These are phyloP conservation scores for Pouteria campechiana DNA, from an alignment of 179 eudicot genomes.

Conservation along the genomic window DNA sequence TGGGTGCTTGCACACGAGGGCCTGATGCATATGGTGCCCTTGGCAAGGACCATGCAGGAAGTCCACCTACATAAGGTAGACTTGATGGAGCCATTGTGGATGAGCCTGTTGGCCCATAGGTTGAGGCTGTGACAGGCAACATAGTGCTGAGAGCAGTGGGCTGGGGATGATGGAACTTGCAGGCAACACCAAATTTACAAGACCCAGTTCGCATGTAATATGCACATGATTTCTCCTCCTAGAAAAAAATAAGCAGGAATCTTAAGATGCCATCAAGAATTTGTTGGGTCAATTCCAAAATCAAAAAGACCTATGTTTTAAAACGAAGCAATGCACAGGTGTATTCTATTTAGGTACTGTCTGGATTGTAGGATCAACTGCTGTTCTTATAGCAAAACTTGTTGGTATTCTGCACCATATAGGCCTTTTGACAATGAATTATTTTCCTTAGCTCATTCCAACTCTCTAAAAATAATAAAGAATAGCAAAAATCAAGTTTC, in stretches of 20 bases:
- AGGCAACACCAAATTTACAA: constrained; percentile 58
- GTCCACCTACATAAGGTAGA: constrained; percentile 21
- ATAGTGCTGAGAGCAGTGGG: constrained; percentile 21
- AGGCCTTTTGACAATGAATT: too few species aligned
- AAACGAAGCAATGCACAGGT: too few species aligned
- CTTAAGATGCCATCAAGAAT: too few species aligned
- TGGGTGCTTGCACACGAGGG: constrained; percentile 23
- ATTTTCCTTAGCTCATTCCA: too few species aligned
- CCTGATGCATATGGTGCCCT: constrained; percentile 30
- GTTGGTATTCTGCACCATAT: too few species aligned
- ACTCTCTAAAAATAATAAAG: too few species aligned
- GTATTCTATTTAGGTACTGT: too few species aligned
- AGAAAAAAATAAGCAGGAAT: background rate
- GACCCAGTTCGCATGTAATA: constrained; percentile 45
- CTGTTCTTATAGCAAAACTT: too few species aligned
- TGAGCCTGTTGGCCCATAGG: constrained; percentile 22
- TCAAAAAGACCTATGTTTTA: too few species aligned
- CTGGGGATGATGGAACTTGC: constrained; percentile 77
- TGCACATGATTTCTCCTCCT: constrained; percentile 59
- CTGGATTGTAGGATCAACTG: too few species aligned
- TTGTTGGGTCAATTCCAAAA: too few species aligned
- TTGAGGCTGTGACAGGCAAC: constrained; percentile 21
- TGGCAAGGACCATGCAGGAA: constrained; percentile 26
- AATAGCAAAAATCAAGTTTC: too few species aligned
- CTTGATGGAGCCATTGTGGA: constrained; percentile 25